Percentiles rank a stretch among this genome's conserved stretches.
phyloP scores from a whole-genome alignment of 371 early-diverging fungal species.

The Mortierella sp. region DNA sequence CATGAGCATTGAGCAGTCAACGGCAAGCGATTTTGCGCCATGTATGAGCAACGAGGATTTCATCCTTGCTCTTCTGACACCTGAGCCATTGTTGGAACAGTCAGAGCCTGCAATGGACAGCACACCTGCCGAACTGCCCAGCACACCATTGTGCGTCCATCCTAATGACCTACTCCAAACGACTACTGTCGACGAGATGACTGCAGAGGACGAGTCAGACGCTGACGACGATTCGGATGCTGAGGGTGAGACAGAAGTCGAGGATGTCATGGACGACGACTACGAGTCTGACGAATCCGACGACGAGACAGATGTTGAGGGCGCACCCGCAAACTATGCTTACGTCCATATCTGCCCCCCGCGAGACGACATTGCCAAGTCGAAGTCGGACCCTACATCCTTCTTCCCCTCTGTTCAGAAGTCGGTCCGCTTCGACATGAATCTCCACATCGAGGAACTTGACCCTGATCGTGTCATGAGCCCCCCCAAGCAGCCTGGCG shows the following conservation, averaged over 20 bases:
- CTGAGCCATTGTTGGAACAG: neutral
- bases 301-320: neutral
- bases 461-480: neutral
- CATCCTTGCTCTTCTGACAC: neutral
- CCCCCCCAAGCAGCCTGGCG: neutral
- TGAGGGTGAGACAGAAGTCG: neutral
- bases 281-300: too few species aligned
- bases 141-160: neutral
- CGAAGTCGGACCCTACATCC: neutral
- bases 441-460: neutral
- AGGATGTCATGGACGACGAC: neutral
- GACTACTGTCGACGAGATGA: too few species aligned
- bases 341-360: neutral
- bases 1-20: neutral
- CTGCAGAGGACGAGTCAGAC: too few species aligned
- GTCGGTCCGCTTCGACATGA: slow-evolving; percentile 2
- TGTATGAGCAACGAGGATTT: neutral
- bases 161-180: neutral
- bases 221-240: too few species aligned
- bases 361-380: neutral
- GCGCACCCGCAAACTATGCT: neutral
- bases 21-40: neutral
- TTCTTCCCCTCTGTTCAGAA: neutral
- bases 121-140: neutral
- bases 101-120: neutral